Base-by-base conservation (phyloP, 1,284 basidiomycete species). In the Neonothopanus nambi region DNA sequence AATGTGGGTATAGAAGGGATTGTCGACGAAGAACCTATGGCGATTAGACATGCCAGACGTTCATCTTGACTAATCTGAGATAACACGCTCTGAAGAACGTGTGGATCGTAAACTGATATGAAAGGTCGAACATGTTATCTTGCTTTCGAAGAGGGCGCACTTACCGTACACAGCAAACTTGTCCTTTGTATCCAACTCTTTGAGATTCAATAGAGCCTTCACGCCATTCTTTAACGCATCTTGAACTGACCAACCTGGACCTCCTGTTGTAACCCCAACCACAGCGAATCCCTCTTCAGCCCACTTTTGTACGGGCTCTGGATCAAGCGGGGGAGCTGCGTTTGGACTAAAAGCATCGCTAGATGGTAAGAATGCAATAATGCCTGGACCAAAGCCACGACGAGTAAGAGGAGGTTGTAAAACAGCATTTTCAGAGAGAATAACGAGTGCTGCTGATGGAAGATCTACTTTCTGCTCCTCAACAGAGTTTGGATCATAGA, bases 201-300 rank as follows among this genome's bases (percentile, higher is more conserved):
- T 57, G 17, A 74, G 59, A 33, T 54, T 58, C 46, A 69, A 60
- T 39, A 78, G 55, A 7, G 65, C 66, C 41, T 72, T 64, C 17
- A 71, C 51, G 5, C 65, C 66, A 42, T 59, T 63, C 45, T 61
- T 65, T 45, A 75, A 56, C 41, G 59, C 57, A 20, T 64, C 54
- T n/a, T 62, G 48, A 15, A 68, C 59, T 20, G 60, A 56, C 49
- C 64, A 61, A 3, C 56, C 54, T 7, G 59, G 56, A 58, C 77
- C 75, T 23, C 50, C 43, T 9, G 21, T 46, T 7, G 65, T 67
- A 33, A 74, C 59, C n/a, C 68, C 73, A n/a, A 71, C 67, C 1
- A 78, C 76, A 15, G 71, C 71, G 53, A 76, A 79, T 0, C 77
- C 77, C 60, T 79, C 76, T 57, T 78, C 76, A 12, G 76, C 76